These are phyloP conservation scores for Hamigera avellanea DNA, from an alignment of 495 filamentous ascomycete species.

Conservation along the genomic window DNA sequence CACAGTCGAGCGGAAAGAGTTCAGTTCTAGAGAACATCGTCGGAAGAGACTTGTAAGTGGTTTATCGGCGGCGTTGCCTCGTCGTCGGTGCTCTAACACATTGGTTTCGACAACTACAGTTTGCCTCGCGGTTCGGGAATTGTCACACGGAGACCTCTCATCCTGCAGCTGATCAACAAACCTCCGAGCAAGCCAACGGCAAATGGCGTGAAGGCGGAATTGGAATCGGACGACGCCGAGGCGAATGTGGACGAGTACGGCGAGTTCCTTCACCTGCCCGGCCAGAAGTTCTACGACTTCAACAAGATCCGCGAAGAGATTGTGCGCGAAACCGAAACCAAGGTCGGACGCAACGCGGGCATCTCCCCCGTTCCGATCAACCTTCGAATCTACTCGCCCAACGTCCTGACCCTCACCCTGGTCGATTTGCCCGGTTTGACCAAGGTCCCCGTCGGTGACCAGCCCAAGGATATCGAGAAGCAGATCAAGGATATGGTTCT, in stretches of 20 bases:
- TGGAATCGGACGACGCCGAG: constrained; percentile 64
- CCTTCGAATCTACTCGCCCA: constrained; percentile 93
- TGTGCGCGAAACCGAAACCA: constrained; percentile 88
- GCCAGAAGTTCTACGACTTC: constrained; percentile 98
- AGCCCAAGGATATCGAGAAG: constrained; percentile 94
- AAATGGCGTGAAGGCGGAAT: constrained; percentile 67
- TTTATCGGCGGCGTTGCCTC: background rate
- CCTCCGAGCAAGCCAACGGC: constrained; percentile 41
- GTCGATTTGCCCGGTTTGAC: constrained; percentile 97
- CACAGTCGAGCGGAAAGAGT: constrained; percentile 98
- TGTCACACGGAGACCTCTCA: constrained; percentile 88
- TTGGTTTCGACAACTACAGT: no score
- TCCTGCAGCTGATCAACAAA: constrained; percentile 96
- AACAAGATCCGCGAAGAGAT: constrained; percentile 99
- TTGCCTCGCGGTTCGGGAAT: constrained; percentile 97
- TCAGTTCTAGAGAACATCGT: constrained; percentile 99
- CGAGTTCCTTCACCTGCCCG: constrained; percentile 96
- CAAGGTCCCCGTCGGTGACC: constrained; percentile 95
- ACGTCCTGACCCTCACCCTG: constrained; percentile 93
- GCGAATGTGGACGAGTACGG: constrained; percentile 95
- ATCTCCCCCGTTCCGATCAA: constrained; percentile 96
- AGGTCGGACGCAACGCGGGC: constrained; percentile 91
- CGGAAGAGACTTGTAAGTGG: constrained; percentile 87
- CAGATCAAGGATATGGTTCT: constrained; percentile 98
- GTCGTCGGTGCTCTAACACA: background rate